Evolutionary conservation across 345 rosid species (phyloP), one percentile per base, ranked within the genome.

Genomic region (Raphanus raphanistrum): DNA sequence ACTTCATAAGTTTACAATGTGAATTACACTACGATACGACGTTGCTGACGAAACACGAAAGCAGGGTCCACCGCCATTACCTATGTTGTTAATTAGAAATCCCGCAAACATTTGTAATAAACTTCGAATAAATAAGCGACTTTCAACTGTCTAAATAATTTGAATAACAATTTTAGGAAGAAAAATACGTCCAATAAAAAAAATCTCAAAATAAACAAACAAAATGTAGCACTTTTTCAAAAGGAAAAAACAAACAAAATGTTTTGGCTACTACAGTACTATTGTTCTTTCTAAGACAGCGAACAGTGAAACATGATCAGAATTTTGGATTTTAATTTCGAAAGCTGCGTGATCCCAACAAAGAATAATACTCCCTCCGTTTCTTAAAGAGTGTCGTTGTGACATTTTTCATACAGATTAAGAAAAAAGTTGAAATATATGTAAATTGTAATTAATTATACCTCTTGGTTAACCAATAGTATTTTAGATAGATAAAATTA

Each of bases 331-430:
- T 72, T 78, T 59, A 66, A 72, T 78, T 58, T 78, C 63, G 52
- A 78, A 66, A 78, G 73, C 77, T 78, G 73, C 72, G 11, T 72
- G 77, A 58, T 78, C 55, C 55, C 71, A 12, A 62, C 55, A 76
- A 45, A 58, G 0, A 57, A 63, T 26, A 61, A 10, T n/a, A n/a
- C n/a, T n/a, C n/a, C n/a, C n/a, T n/a, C n/a, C n/a, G n/a, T n/a
- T n/a, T n/a, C n/a, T n/a, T n/a, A n/a, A n/a, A n/a, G n/a, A n/a
- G n/a, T n/a, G n/a, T n/a, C n/a, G n/a, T n/a, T n/a, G n/a, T n/a
- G n/a, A n/a, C n/a, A n/a, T n/a, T n/a, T n/a, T n/a, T n/a, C n/a
- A n/a, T n/a, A n/a, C n/a, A n/a, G n/a, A n/a, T n/a, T n/a, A n/a
- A n/a, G n/a, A n/a, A n/a, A n/a, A n/a, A n/a, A n/a, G n/a, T n/a